Conservation (phyloP, 2,329 filamentous ascomycete genomes). For the Sporothrix phasma region DNA sequence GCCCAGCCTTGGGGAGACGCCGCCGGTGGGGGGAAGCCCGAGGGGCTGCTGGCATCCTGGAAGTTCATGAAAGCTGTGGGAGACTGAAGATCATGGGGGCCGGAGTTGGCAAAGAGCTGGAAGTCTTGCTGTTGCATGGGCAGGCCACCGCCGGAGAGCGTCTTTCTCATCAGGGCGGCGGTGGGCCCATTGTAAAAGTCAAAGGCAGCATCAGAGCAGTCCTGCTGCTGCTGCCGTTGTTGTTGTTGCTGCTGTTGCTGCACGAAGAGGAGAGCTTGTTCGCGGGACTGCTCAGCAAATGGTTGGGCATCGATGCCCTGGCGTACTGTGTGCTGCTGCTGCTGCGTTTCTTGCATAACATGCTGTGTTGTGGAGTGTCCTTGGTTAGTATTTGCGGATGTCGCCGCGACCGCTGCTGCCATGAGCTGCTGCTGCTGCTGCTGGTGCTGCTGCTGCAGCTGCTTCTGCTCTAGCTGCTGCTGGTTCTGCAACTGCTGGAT, state of each 20-base stretch:
- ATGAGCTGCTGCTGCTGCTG: constrained; percentile 20
- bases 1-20: constrained; percentile 37
- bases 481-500: constrained; percentile 18
- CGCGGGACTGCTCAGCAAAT: constrained; percentile 24
- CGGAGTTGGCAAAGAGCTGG: constrained; percentile 36
- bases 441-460: constrained; percentile 10
- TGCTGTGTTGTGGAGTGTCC: constrained; percentile 57
- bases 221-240: constrained; percentile 15
- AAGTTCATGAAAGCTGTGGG: constrained; percentile 39
- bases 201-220: constrained; percentile 35
- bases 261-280: constrained; percentile 49
- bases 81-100: constrained; percentile 36
- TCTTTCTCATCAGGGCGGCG: constrained; percentile 39
- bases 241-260: constrained; percentile 13
- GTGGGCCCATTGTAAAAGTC: constrained; percentile 36
- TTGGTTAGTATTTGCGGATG: constrained; percentile 39
- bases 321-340: constrained; percentile 78
- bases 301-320: constrained; percentile 47
- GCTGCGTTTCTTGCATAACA: constrained; percentile 81
- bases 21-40: constrained; percentile 21
- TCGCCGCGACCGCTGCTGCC: constrained; percentile 6
- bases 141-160: constrained; percentile 20
- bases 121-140: constrained; percentile 35
- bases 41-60: constrained; percentile 26
- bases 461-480: constrained; percentile 26